Conservation (phyloP, 1,139 yeast genomes). For the Sugiyamaella novakii region DNA sequence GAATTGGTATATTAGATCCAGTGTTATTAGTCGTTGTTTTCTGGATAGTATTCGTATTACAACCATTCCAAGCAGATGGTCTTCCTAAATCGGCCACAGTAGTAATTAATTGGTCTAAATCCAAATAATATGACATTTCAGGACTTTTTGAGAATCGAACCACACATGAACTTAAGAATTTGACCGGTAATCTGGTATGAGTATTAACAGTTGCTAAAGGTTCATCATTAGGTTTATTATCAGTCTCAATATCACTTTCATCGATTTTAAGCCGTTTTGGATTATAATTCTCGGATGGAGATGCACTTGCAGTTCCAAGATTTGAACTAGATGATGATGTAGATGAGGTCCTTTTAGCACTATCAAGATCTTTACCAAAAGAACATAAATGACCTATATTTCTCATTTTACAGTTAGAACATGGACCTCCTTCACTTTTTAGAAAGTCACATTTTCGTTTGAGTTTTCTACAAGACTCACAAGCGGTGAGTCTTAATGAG, state of each 20-base stretch:
- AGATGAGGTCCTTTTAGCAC: slow-evolving; percentile 8
- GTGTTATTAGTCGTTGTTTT: too few relatives aligned
- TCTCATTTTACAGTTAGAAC: slow-evolving; percentile 25
- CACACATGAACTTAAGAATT: slow-evolving; percentile 18
- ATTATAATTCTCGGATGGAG: neutral
- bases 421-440: slow-evolving; percentile 20
- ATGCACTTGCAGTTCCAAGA: neutral
- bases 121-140: slow-evolving; percentile 19
- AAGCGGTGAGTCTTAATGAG: slow-evolving; percentile 21
- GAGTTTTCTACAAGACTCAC: slow-evolving; percentile 24
- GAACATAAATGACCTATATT: slow-evolving; percentile 28
- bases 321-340: slow-evolving; percentile 3
- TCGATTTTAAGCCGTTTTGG: slow-evolving; percentile 2
- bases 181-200: slow-evolving; percentile 17
- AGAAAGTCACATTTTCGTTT: slow-evolving; percentile 24
- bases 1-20: too few relatives aligned
- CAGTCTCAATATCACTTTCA: neutral
- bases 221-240: neutral
- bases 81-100: slow-evolving; percentile 17
- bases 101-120: slow-evolving; percentile 13
- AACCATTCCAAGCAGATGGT: slow-evolving; percentile 6
- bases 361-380: slow-evolving; percentile 22
- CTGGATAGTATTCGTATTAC: neutral
- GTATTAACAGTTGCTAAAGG: slow-evolving; percentile 8
- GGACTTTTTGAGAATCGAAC: slow-evolving; percentile 8